Evolutionary conservation across 1,284 basidiomycete species (phyloP).

Genomic region (Exobasidium rhododendri): DNA sequence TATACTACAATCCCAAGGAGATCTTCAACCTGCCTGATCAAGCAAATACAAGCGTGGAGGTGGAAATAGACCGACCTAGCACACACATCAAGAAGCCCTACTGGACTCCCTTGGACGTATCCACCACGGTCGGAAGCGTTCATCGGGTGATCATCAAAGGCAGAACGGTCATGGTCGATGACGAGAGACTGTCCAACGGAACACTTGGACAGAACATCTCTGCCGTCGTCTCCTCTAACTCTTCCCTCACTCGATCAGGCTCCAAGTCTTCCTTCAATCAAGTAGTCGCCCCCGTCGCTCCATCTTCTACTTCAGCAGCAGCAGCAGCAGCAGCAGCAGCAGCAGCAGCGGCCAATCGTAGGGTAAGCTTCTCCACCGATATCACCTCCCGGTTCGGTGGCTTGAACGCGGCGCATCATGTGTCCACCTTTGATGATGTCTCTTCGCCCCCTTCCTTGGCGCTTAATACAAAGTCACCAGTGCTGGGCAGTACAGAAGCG

Average conservation of each 20-base stretch:
- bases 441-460: constrained; percentile 35
- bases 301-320: constrained; percentile 22
- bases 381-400: constrained; percentile 18
- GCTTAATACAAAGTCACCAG: constrained; percentile 32
- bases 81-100: constrained; percentile 61
- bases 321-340: constrained; percentile 17
- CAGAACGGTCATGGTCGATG: constrained; percentile 88
- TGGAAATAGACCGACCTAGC: constrained; percentile 81
- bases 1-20: constrained; percentile 85
- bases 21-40: constrained; percentile 91
- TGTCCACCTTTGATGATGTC: constrained; percentile 35
- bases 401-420: constrained; percentile 3
- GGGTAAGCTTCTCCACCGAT: constrained; percentile 14
- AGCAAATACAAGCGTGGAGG: constrained; percentile 68
- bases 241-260: constrained; percentile 21
- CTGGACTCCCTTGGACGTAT: constrained; percentile 83
- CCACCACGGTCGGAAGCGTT: constrained; percentile 69
- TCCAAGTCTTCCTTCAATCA: not conserved
- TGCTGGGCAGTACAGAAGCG: constrained; percentile 32
- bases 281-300: constrained; percentile 25
- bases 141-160: constrained; percentile 89
- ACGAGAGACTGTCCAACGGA: constrained; percentile 65
- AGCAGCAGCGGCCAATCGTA: constrained; percentile 13
- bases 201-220: constrained; percentile 79
- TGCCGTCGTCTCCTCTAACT: constrained; percentile 54